Base-by-base conservation (phyloP, 345 rosid species). In the Moricandia arvensis region DNA sequence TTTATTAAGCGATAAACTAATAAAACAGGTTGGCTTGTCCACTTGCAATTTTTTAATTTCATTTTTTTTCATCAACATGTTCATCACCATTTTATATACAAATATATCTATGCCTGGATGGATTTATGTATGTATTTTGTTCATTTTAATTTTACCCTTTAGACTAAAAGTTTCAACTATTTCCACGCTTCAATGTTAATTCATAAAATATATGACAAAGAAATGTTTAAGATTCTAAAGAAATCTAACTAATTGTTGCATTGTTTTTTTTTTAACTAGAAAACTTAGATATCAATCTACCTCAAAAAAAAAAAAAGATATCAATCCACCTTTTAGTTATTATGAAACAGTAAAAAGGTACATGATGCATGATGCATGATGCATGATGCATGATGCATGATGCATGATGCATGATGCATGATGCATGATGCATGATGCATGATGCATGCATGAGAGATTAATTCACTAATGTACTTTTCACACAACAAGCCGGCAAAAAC, bases 11-110 rank as follows among this genome's bases (percentile, higher is more conserved):
- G 33, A 30, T n/a, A 30, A 5, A 31, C 4, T 30, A 33, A 33
- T 33, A 33, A 33, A 26, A 66, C 80, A 71, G 76, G 63, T 77
- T 77, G 80, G 68, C 68, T 49, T 66, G 58, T 71, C 81, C 81
- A 78, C 81, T 78, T 78, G 81, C 77, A 27, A 35, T 43, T 1
- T 37, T 77, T 7, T 47, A 47, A 16, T 15, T 65, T 72, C 61
- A 34, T 59, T 26, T 78, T 59, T 59, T 59, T 38, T 38, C 64
- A 66, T 29, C 68, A 77, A 34, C 77, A 72, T 66, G 65, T 59
- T 78, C 73, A 27, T 55, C 37, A 62, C 6, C 37, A 34, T 69
- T 16, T 24, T 45, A 49, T 45, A 29, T 38, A 10, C 41, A 37
- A 27, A 30, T n/a, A 37, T 3, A 27, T 27, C 38, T 59, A 8